Evolutionary conservation across 2,329 filamentous ascomycete genomes (phyloP), one percentile per base, ranked within the genome.

Genomic region (Lecanicillium sp.): DNA sequence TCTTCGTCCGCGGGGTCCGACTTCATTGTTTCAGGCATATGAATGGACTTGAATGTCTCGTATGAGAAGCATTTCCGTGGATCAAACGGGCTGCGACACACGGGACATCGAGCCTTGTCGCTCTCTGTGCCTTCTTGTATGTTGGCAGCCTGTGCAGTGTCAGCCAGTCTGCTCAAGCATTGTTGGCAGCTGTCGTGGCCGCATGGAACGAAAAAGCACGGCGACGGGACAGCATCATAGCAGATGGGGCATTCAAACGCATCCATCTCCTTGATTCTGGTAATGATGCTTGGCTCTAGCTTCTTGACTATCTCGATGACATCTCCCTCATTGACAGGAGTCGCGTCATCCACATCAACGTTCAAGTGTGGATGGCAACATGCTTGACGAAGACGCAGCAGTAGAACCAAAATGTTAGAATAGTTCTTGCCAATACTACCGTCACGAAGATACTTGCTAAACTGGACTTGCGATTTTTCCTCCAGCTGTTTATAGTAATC

Each of bases 211-310:
- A 89, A 82, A 45, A 94, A 85, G 3, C 75, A 75, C 0, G 85
- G 84, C 45, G 89, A 88, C 12, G 73, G 68, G 6, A 82, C 76
- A 3, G 70, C 78, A 51, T 95, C 88, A 42, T 84, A 80, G 56
- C 88, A 95, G 15, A 92, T 79, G 0, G 85, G 85, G 51, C 88
- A 94, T 54, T 89, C 82, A 35, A 90, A 85, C 3, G 68, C 72
- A 1, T 78, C 68, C 1, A 58, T 55, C 2, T 52, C 55, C 48
- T 66, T 83, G 53, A 92, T 71, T 6, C 85, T 76, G n/a, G 65
- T 53, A 14, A 94, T 68, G 11, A 86, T 83, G 13, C 75, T 65
- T 1, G 58, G 48, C 5, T 66, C 57, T 9, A 95, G 64, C 15
- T 65, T 55, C 49, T 74, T 73, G 2, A 86, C 85, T 15, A 85